Evolutionary conservation across 257 asterid species (phyloP), one percentile per base, ranked within the genome.

Genomic region (Fraxinus anomala): DNA sequence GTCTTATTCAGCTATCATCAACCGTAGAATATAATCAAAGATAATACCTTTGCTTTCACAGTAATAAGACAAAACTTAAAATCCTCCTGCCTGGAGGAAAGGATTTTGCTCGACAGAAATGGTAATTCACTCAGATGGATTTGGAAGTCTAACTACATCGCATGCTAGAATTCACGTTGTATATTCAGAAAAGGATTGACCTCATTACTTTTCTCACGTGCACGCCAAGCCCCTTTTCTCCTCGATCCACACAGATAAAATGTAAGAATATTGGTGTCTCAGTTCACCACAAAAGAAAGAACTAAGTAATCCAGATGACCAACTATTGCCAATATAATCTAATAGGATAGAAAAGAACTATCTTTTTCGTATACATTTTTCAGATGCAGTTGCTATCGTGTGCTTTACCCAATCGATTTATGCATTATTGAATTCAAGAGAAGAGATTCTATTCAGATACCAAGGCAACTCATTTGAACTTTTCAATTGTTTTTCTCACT

Each of bases 391-490:
- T 42, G 17, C 51, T 42, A 12, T 42, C 5, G 5, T 0, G 5
- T 4, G 17, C 17, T 42, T 11, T 12, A 42, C 0, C 0, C 51
- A 42, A 12, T 8, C 12, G 12, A 37, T 37, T 37, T 36, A 5
- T 37, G 42, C 10, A 10, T 37, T 10, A 36, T 37, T 4, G 17
- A 42, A 51, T 14, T 67, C 33, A 63, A 54, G 68, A 77, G 39
- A 72, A 8, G 30, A 51, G 76, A 71, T 34, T 73, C 19, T 31
- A 13, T 69, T 12, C 51, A 81, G 31, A 72, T 81, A 54, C 31
- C 59, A 44, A 68, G 66, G 77, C 71, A 82, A 80, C 82, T 74
- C 73, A 70, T 37, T 70, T 74, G 72, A 34, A 59, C 72, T 63
- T 68, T 3, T 44, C 73, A 42, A 73, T 3, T 77, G 82, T 82